Evolutionary conservation across 2,329 filamentous ascomycete genomes (phyloP), one percentile per base, ranked within the genome.

Genomic region (Xylariaceae sp.): DNA sequence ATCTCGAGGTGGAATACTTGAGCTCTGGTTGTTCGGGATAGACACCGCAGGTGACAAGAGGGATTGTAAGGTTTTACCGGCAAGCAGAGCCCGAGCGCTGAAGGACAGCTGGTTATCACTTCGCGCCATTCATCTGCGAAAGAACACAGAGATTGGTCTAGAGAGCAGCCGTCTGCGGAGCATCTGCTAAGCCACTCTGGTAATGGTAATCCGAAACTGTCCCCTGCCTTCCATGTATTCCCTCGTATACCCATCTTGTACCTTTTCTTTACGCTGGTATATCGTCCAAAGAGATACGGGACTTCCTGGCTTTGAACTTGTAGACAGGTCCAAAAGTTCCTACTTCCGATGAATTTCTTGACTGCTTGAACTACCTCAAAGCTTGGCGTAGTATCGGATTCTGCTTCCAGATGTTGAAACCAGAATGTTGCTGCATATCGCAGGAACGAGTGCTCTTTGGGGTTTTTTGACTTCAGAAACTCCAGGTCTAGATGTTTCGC

Each of bases 81-180:
- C 2, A 47, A 16, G 17, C 44, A 47, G 19, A 41, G 30, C 18
- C 44, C 44, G 3, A 47, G 11, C 8, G 37, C 35, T 12, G 28
- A 8, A 18, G 44, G 41, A 11, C 38, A 33, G 12, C 34, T 44
- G 11, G 44, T 41, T 2, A 47, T 41, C 3, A 47, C 41, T 35
- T 47, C 44, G 11, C 44, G 44, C 44, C 44, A 47, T 31, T 47
- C 44, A 13, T 47, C 38, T n/a, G 32, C 35, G 19, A 47, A 47
- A 9, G 31, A 12, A 12, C 44, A 47, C 9, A 47, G 41, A 2
- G 44, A 47, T 16, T 41, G 44, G 26, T 47, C 44, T 13, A 35
- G 34, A 15, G 37, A n/a, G 8, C 36, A 22, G 31, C 32, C 18
- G 9, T 37, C 35, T 11, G 38, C 7, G 4, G 41, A 44, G 24